phyloP scores from a whole-genome alignment of 73 alveolate genomes.

The Tetrahymena elliotti region DNA sequence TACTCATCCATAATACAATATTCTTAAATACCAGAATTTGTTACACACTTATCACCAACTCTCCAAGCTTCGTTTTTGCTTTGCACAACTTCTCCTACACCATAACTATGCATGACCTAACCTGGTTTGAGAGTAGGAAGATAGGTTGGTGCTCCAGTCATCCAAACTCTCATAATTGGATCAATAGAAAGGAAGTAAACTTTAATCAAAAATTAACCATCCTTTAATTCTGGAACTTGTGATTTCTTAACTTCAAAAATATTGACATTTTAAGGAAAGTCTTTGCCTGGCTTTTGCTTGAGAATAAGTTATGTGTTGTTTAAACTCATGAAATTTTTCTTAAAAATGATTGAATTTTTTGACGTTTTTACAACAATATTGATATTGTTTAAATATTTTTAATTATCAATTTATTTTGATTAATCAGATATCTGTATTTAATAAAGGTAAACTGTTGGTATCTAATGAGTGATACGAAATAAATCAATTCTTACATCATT shows the following conservation, averaged over 20 bases:
- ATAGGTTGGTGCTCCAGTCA: conserved; percentile 34
- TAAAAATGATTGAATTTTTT: not conserved
- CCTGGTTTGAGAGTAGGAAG: conserved; percentile 19
- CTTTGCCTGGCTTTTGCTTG: not conserved
- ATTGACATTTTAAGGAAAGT: not conserved
- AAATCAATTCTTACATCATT: not conserved
- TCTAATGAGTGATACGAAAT: not conserved
- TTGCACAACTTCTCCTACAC: conserved; percentile 13
- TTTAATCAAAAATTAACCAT: not conserved
- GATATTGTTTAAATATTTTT: not conserved
- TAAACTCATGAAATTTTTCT: not conserved
- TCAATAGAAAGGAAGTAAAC: not conserved
- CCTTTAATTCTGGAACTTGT: not conserved
- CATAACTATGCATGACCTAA: conserved; percentile 25
- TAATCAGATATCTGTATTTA: not conserved
- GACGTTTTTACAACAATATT: not conserved
- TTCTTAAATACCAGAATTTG: conserved; percentile 12
- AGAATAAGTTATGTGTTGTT: not conserved
- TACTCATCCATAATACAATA: conserved; percentile 20
- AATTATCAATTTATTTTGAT: not conserved
- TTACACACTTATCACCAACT: conserved; percentile 9
- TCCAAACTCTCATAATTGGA: conserved; percentile 45
- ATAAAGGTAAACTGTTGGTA: not conserved
- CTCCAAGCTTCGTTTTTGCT: conserved; percentile 4
- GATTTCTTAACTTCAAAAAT: not conserved